Evolutionary conservation across 2,329 filamentous ascomycete genomes (phyloP), one percentile per base, ranked within the genome.

Genomic region (Clonostachys sp.): DNA sequence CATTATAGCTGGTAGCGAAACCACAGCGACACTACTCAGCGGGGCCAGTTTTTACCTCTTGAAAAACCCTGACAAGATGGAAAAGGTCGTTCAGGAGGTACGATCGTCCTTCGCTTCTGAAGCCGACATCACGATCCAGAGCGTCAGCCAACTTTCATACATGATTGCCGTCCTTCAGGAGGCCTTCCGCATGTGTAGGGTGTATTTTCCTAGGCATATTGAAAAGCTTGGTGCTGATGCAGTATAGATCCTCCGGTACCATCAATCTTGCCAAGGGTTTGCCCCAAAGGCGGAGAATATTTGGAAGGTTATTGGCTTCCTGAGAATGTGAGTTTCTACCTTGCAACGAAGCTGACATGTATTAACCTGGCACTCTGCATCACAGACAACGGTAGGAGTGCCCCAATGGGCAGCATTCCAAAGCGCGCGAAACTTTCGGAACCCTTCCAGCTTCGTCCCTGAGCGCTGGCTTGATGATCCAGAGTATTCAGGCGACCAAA

Each of bases 111-210:
- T 40, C 36, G 12, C 8, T 18, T 13, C 13, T 20, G 34, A 39
- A 12, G 64, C 70, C 2, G 67, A 73, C 43, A 51, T 55, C 4
- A 50, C 55, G 9, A 60, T 64, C 1, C 46, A 60, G 1, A 56
- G 52, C 6, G 52, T 74, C 1, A 63, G 58, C 30, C 48, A 51
- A 1, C 67, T 67, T 30, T 44, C 39, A 1, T 75, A 68, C 46
- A 59, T 77, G 2, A 57, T 60, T 13, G 72, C 71, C 4, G 68
- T 66, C 41, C 60, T 75, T 18, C 67, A 58, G 24, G 53, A 60
- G 44, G 45, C 54, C 10, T 52, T 57, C 2, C 54, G 54, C 17
- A 48, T 55, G 36, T 55, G 24, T 30, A 30, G 10, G 24, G 24
- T 1, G 24, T 30, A 30, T 3, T 30, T 30, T 30, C 3, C 24